A percentile compares a stretch with the other conserved stretches of the same genome.
These are phyloP conservation scores for Hyphopichia homilentoma DNA, from an alignment of 805 yeast genomes.

Conservation along the genomic window DNA sequence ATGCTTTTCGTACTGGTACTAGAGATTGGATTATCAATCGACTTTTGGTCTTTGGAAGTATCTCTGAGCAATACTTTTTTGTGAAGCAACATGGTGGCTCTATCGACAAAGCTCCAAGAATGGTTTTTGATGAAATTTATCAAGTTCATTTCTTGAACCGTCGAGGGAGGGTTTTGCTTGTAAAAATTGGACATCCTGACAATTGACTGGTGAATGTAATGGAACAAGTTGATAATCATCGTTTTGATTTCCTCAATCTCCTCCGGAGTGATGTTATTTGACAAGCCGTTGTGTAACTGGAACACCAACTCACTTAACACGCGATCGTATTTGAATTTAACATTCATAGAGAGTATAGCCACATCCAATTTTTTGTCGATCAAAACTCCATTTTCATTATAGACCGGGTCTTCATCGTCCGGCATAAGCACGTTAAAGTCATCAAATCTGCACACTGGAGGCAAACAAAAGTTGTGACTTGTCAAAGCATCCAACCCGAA, in stretches of 20 bases:
- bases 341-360: constrained; percentile 48
- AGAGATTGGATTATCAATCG: neutral
- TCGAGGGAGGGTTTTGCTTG: constrained; percentile 32
- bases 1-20: neutral
- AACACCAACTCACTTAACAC: constrained; percentile 52
- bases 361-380: constrained; percentile 36
- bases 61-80: constrained; percentile 39
- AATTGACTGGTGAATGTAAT: constrained; percentile 48
- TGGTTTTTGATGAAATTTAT: constrained; percentile 46
- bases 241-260: constrained; percentile 44
- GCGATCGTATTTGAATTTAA: constrained; percentile 49
- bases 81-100: constrained; percentile 45
- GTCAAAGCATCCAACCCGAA: constrained; percentile 56
- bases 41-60: constrained; percentile 2
- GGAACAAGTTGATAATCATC: constrained; percentile 48
- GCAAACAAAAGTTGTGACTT: constrained; percentile 50
- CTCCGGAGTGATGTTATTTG: constrained; percentile 37
- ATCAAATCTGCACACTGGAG: constrained; percentile 49
- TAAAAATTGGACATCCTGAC: constrained; percentile 30
- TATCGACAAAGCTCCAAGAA: constrained; percentile 52
- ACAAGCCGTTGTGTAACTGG: constrained; percentile 46
- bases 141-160: constrained; percentile 41
- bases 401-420: constrained; percentile 39
- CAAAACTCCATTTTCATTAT: constrained; percentile 23
- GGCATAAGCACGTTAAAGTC: constrained; percentile 60